A percentile compares a stretch with the other conserved stretches of the same genome.
Evolutionary conservation across 495 filamentous ascomycete genomes (phyloP).

Genomic region (Geopyxis carbonaria): DNA sequence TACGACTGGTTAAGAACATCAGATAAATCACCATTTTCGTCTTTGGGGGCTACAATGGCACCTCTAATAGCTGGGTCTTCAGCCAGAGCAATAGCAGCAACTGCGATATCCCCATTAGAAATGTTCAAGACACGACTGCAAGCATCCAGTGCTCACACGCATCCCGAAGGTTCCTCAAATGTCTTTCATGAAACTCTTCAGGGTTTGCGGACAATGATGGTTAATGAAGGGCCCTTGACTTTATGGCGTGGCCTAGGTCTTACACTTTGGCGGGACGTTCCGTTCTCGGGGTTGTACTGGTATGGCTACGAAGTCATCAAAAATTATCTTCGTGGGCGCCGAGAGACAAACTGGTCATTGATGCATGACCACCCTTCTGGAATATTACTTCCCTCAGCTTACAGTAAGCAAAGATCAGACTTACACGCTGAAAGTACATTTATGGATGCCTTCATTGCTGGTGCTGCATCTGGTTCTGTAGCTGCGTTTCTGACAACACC

Average conservation of each 20-base stretch:
- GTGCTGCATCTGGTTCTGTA: conserved; percentile 61
- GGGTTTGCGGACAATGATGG: conserved; percentile 64
- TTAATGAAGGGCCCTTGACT: conserved; percentile 52
- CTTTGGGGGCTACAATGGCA: conserved; percentile 40
- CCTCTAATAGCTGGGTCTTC: conserved; percentile 63
- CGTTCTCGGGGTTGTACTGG: conserved; percentile 95
- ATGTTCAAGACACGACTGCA: conserved; percentile 90
- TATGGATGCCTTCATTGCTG: conserved; percentile 73
- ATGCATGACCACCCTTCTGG: conserved; percentile 11
- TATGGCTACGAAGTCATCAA: conserved; percentile 75
- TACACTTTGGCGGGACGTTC: conserved; percentile 91
- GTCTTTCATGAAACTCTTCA: conserved; percentile 56
- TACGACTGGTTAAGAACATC: conserved; percentile 83
- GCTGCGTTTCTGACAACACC: conserved; percentile 86
- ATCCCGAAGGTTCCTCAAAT: too few species aligned
- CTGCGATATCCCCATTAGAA: conserved; percentile 76
- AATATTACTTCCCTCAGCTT: conserved; percentile 20
- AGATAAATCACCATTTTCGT: conserved; percentile 47
- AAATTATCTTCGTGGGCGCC: conserved; percentile 4
- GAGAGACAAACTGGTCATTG: conserved; percentile 11
- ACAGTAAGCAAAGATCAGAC: conserved; percentile 23
- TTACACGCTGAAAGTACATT: conserved; percentile 48
- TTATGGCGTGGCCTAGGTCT: conserved; percentile 87
- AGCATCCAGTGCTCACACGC: conserved; percentile 36
- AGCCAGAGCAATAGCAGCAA: conserved; percentile 65